phyloP scores from a whole-genome alignment of 352 stramenopile genomes.

The Achlya hypogyna region DNA sequence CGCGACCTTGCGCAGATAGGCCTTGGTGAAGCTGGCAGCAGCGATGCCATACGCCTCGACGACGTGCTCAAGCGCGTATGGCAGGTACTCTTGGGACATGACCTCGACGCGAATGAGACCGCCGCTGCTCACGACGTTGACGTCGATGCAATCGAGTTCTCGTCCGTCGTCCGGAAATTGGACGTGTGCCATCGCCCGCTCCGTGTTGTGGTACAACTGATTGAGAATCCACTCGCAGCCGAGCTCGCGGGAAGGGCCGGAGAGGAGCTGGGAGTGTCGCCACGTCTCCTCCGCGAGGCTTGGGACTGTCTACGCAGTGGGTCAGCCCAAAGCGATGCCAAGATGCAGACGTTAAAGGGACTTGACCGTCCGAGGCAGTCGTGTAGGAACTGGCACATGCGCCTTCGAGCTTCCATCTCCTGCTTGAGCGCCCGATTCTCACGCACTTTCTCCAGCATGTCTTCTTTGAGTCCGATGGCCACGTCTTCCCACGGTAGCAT shows the following conservation, averaged over 20 bases:
- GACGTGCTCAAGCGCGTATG: background rate
- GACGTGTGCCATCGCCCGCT: background rate
- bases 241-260: conserved; percentile 5
- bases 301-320: background rate
- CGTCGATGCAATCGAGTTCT: background rate
- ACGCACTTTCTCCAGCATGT: conserved; percentile 1
- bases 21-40: background rate
- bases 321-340: background rate
- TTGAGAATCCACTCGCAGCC: conserved; percentile 16
- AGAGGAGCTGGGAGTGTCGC: conserved; percentile 11
- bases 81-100: conserved; percentile 6
- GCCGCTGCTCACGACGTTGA: background rate
- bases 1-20: background rate
- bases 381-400: background rate
- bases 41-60: background rate
- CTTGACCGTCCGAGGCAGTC: background rate
- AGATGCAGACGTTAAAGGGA: background rate
- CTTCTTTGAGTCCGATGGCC: conserved; percentile 6
- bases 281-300: conserved; percentile 7
- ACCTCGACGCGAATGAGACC: background rate
- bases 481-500: conserved; percentile 18
- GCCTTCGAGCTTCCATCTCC: conserved; percentile 2
- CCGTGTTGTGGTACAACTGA: conserved; percentile 12
- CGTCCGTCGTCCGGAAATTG: background rate
- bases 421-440: background rate